phyloP scores from a whole-genome alignment of 768 basidiomycete genomes.

The Cytidiella melzeri region DNA sequence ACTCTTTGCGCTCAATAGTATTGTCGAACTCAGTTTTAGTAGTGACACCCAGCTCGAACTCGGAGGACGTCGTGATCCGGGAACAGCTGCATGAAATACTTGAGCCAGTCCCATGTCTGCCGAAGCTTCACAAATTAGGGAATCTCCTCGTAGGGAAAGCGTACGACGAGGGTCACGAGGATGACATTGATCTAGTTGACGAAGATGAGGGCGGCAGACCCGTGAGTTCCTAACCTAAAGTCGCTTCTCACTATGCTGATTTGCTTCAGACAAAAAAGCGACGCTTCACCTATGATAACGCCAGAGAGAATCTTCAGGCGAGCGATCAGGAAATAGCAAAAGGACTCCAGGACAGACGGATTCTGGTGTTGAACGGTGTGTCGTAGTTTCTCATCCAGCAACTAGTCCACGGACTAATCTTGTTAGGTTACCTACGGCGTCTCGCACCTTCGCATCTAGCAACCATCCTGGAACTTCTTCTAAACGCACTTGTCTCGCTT shows the following conservation, averaged over 20 bases:
- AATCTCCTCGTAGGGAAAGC: slow-evolving; percentile 54
- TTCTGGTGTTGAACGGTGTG: slow-evolving; percentile 69
- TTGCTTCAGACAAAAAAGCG: slow-evolving; percentile 26
- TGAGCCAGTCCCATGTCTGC: slow-evolving; percentile 74
- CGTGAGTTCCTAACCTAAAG: slow-evolving; percentile 4
- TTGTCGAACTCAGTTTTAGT: slow-evolving; percentile 86
- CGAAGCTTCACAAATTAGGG: slow-evolving; percentile 64
- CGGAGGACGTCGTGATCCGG: slow-evolving; percentile 56
- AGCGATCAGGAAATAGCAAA: slow-evolving; percentile 67
- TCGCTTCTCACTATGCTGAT: background rate
- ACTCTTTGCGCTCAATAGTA: slow-evolving; percentile 74
- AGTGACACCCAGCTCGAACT: slow-evolving; percentile 39
- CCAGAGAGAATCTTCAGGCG: slow-evolving; percentile 66
- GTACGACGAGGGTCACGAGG: slow-evolving; percentile 62
- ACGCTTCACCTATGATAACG: slow-evolving; percentile 52
- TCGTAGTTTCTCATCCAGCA: background rate
- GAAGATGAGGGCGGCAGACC: slow-evolving; percentile 23
- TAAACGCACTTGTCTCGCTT: slow-evolving; percentile 66
- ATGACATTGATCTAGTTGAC: slow-evolving; percentile 29
- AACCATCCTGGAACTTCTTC: slow-evolving; percentile 65
- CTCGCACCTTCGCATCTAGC: slow-evolving; percentile 62
- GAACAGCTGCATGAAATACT: slow-evolving; percentile 81
- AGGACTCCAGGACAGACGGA: slow-evolving; percentile 61
- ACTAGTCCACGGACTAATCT: slow-evolving; percentile 5
- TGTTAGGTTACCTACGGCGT: slow-evolving; percentile 63